These are phyloP conservation scores for Nemania sp. DNA, from an alignment of 2,329 filamentous ascomycete species.

Conservation along the genomic window DNA sequence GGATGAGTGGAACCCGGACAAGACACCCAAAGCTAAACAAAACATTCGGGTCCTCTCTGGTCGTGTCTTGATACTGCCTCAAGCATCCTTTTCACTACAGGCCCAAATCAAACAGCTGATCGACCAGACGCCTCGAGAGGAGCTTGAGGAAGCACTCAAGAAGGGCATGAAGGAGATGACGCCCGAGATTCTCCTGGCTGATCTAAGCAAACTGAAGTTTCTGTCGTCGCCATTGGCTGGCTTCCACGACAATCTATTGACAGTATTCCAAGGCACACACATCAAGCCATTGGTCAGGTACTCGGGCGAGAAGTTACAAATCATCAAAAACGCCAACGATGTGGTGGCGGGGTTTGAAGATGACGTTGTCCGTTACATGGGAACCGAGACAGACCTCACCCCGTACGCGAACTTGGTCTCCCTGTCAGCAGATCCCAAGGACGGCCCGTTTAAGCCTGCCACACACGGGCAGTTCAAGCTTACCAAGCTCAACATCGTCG, in stretches of 20 bases:
- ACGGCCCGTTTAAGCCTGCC: constrained; percentile 47
- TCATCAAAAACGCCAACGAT: background rate
- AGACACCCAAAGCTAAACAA: no score
- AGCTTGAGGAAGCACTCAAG: background rate
- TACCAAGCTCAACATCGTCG: constrained; percentile 49
- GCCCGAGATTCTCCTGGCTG: background rate
- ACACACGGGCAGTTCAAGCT: constrained; percentile 50
- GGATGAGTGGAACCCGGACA: no score
- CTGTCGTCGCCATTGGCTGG: background rate
- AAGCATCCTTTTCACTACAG: background rate
- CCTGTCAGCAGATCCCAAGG: background rate
- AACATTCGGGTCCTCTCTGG: background rate
- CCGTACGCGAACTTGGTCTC: background rate
- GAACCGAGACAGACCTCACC: background rate
- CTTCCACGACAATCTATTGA: background rate
- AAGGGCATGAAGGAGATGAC: background rate
- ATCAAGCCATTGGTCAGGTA: background rate
- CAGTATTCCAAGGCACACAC: background rate
- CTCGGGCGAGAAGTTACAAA: background rate
- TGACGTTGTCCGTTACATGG: background rate
- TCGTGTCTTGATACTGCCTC: background rate
- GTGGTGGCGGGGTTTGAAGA: background rate
- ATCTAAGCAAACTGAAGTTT: background rate
- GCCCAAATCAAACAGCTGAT: background rate
- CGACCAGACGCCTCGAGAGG: background rate